Conservation (phyloP, 73 alveolate genomes). For the Blepharisma japonicum region DNA sequence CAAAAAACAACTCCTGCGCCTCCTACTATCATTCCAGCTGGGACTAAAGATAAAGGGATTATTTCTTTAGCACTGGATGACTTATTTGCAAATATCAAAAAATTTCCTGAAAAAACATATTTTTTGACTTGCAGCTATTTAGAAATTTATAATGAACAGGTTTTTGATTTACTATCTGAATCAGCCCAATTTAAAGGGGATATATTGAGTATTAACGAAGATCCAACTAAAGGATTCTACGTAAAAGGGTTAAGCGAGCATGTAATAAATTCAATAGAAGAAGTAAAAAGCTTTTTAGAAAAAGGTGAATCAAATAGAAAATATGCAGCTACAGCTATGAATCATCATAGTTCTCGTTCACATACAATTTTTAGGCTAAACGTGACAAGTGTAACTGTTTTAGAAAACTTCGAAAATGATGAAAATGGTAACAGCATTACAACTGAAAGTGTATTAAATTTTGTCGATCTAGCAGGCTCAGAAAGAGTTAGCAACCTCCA, state of each 20-base stretch:
- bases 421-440: conserved; percentile 27
- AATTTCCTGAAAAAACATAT: background rate
- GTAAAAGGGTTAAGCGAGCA: conserved; percentile 68
- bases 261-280: conserved; percentile 65
- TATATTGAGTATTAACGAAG: conserved; percentile 70
- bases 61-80: background rate
- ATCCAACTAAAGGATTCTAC: conserved; percentile 71
- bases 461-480: conserved; percentile 98
- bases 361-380: conserved; percentile 73
- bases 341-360: conserved; percentile 74
- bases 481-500: conserved; percentile 68
- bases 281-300: conserved; percentile 51
- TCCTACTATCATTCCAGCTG: background rate
- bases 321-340: conserved; percentile 83
- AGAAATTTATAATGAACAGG: conserved; percentile 80
- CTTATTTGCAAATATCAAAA: background rate
- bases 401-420: conserved; percentile 22
- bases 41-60: conserved; percentile 11
- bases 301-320: conserved; percentile 80
- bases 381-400: conserved; percentile 39
- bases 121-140: conserved; percentile 56
- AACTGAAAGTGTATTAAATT: conserved; percentile 60
- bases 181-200: conserved; percentile 44
- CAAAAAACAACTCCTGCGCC: background rate
- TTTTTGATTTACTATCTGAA: conserved; percentile 64